These are phyloP conservation scores for Leucosporidium yakuticum DNA, from an alignment of 768 basidiomycete genomes.

Conservation along the genomic window DNA sequence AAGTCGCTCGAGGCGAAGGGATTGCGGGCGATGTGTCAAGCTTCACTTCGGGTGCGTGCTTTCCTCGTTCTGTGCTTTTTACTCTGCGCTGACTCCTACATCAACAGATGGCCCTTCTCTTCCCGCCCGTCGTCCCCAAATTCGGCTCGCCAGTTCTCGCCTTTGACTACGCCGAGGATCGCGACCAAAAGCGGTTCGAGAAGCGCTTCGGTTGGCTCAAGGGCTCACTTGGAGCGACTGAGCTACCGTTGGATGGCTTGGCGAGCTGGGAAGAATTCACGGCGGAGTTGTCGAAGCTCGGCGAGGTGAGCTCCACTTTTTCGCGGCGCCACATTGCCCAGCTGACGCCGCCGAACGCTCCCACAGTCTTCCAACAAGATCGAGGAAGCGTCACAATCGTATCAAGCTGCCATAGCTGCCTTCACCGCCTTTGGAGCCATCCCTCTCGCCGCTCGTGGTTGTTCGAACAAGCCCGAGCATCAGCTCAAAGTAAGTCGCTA, in stretches of 20 bases:
- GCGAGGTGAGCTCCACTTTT: not conserved
- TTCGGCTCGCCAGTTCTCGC: constrained; percentile 20
- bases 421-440: not conserved
- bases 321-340: too few relatives aligned
- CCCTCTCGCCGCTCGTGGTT: not conserved
- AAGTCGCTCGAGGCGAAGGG: not conserved
- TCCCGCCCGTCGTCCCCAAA: not conserved
- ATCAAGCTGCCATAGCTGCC: not conserved
- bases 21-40: not conserved
- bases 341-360: not conserved
- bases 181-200: constrained; percentile 9
- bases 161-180: not conserved
- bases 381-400: not conserved
- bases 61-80: too few relatives aligned
- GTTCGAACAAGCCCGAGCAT: not conserved
- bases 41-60: not conserved
- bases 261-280: constrained; percentile 67
- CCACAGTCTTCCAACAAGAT: not conserved
- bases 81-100: too few relatives aligned
- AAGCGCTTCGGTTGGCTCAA: constrained; percentile 19
- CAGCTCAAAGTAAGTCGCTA: not conserved
- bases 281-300: constrained; percentile 40
- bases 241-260: constrained; percentile 60
- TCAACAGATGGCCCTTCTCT: too few relatives aligned
- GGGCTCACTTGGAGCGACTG: not conserved